phyloP scores from a whole-genome alignment of 768 basidiomycete genomes.

The Auricularia sp. region DNA sequence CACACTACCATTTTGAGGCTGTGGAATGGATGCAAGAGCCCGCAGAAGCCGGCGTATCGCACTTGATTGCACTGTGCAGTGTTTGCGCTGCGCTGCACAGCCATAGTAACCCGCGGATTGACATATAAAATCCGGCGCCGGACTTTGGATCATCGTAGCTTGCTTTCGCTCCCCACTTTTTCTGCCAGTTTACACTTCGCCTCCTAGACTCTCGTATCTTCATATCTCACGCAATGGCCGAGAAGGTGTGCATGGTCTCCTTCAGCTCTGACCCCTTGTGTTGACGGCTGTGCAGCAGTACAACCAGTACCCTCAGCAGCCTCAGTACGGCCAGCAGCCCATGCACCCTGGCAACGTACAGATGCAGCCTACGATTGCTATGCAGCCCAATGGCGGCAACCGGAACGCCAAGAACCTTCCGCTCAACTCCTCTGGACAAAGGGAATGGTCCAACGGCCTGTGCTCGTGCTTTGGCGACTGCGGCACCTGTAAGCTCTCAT shows the following conservation, averaged over 20 bases:
- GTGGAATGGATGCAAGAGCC: no score
- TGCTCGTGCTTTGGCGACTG: constrained; percentile 16
- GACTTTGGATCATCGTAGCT: no score
- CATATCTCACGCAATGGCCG: neutral
- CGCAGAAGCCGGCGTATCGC: no score
- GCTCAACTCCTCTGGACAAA: constrained; percentile 17
- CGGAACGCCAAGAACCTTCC: constrained; percentile 21
- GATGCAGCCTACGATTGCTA: neutral
- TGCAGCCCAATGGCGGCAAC: constrained; percentile 12
- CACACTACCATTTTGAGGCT: no score
- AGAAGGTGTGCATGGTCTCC: neutral
- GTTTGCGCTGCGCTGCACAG: no score
- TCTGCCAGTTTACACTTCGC: neutral
- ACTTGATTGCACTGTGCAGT: no score
- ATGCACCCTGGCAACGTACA: neutral
- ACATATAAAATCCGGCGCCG: neutral
- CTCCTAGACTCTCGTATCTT: neutral
- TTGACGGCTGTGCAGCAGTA: neutral
- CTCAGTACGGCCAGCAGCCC: neutral
- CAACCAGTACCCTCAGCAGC: neutral
- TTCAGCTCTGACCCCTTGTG: neutral
- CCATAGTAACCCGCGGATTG: no score
- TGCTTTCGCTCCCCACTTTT: neutral
- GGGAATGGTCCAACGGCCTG: constrained; percentile 24
- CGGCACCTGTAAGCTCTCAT: constrained; percentile 17